A percentile compares a stretch with the other conserved stretches of the same genome.
Evolutionary conservation across 2,329 filamentous ascomycete species (phyloP).

Genomic region (Kalaharituber pfeilii): DNA sequence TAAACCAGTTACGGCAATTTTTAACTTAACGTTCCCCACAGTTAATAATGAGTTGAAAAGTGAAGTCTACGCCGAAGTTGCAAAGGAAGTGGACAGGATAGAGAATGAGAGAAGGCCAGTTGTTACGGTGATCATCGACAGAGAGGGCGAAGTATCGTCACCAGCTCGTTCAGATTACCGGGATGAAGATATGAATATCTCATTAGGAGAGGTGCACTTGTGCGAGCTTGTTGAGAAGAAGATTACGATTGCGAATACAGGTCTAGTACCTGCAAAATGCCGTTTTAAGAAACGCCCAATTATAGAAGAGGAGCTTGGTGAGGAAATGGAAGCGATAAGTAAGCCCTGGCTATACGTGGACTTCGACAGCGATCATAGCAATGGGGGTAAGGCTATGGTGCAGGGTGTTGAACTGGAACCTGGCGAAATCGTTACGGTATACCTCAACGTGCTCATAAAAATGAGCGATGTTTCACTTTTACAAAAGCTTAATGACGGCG

Average conservation of each 20-base stretch:
- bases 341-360: slow-evolving; percentile 54
- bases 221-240: slow-evolving; percentile 46
- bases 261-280: slow-evolving; percentile 61
- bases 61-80: slow-evolving; percentile 70
- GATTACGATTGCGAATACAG: slow-evolving; percentile 82
- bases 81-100: slow-evolving; percentile 67
- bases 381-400: not conserved
- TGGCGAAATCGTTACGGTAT: slow-evolving; percentile 59
- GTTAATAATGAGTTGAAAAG: slow-evolving; percentile 73
- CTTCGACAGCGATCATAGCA: slow-evolving; percentile 29
- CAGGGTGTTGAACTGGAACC: slow-evolving; percentile 55
- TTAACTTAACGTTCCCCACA: slow-evolving; percentile 69
- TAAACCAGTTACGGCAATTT: slow-evolving; percentile 73
- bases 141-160: slow-evolving; percentile 28
- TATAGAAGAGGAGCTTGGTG: slow-evolving; percentile 25
- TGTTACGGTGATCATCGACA: slow-evolving; percentile 67
- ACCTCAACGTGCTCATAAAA: slow-evolving; percentile 47
- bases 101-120: slow-evolving; percentile 80
- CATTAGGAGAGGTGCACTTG: slow-evolving; percentile 57
- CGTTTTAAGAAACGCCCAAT: slow-evolving; percentile 59
- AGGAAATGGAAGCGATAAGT: slow-evolving; percentile 27
- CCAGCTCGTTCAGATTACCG: slow-evolving; percentile 24
- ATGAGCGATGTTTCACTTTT: slow-evolving; percentile 42
- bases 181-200: slow-evolving; percentile 43
- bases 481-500: slow-evolving; percentile 52